A percentile compares a stretch with the other conserved stretches of the same genome.
Conservation (phyloP, 768 basidiomycete species). For the Tylopilus felleus region DNA sequence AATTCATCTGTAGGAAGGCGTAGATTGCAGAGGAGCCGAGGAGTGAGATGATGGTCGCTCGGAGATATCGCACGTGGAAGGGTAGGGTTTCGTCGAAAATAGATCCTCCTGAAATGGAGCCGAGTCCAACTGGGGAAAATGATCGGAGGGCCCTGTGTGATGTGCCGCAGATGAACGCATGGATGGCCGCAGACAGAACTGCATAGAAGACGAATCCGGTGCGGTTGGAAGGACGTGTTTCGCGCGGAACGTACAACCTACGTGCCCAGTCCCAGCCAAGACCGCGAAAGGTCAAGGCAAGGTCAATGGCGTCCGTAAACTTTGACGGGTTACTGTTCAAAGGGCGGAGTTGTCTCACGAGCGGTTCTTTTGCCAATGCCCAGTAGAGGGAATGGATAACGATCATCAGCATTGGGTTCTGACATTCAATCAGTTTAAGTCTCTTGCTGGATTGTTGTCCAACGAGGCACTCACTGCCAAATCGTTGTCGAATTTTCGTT, state of each 20-base stretch:
- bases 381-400: not conserved
- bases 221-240: not conserved
- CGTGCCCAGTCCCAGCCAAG: not conserved
- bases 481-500: not conserved
- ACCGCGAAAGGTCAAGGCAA: not conserved
- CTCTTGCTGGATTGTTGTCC: not conserved
- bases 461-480: not conserved
- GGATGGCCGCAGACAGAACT: not conserved
- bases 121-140: slow-evolving; percentile 1
- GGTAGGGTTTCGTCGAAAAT: not conserved
- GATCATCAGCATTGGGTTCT: not conserved
- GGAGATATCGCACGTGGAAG: not conserved
- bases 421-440: not conserved
- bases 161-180: not conserved
- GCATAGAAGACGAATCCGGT: not conserved
- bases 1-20: not conserved
- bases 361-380: not conserved
- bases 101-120: not conserved
- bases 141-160: not conserved
- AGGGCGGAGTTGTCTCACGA: not conserved
- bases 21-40: not conserved
- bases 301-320: not conserved
- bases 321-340: not conserved
- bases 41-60: not conserved
- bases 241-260: not conserved